Evolutionary conservation across 1,139 yeast species (phyloP).

Genomic region (Magnusiomyces suaveolens): DNA sequence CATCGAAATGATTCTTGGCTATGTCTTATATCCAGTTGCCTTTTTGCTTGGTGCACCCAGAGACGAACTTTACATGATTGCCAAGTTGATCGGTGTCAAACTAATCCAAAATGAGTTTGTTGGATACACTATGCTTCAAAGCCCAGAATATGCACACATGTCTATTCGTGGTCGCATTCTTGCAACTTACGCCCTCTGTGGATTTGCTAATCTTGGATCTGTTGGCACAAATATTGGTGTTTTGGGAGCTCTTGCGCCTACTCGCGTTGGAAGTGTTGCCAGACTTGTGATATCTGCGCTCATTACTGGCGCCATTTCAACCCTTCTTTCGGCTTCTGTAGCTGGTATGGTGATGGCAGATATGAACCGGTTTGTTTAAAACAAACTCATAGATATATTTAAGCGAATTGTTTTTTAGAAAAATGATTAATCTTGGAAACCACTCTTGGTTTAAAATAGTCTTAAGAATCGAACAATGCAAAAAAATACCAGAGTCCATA

Average conservation of each 20-base stretch:
- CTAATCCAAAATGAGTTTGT: slow-evolving; percentile 58
- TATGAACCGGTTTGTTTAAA: slow-evolving; percentile 21
- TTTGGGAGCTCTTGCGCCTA: slow-evolving; percentile 49
- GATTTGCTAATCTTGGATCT: slow-evolving; percentile 57
- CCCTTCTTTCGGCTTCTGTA: slow-evolving; percentile 52
- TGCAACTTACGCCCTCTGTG: slow-evolving; percentile 58
- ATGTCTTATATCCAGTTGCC: slow-evolving; percentile 52
- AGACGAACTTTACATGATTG: slow-evolving; percentile 43
- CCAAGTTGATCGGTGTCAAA: slow-evolving; percentile 49
- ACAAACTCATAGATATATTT: background rate
- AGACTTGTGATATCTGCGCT: slow-evolving; percentile 43
- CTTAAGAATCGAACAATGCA: no score
- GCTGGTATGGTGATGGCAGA: slow-evolving; percentile 62
- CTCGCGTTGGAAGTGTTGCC: slow-evolving; percentile 43
- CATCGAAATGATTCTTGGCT: slow-evolving; percentile 49
- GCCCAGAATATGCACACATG: slow-evolving; percentile 41
- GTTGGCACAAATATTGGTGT: slow-evolving; percentile 59
- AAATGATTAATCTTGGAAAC: no score
- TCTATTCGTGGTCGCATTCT: slow-evolving; percentile 47
- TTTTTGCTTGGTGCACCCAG: slow-evolving; percentile 56
- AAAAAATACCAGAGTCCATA: no score
- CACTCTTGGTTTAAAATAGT: background rate
- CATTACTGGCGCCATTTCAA: slow-evolving; percentile 47
- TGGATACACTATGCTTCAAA: slow-evolving; percentile 41
- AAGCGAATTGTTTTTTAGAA: no score